Base-by-base conservation (phyloP, 805 yeast genomes). In the Lipomyces yamadae region DNA sequence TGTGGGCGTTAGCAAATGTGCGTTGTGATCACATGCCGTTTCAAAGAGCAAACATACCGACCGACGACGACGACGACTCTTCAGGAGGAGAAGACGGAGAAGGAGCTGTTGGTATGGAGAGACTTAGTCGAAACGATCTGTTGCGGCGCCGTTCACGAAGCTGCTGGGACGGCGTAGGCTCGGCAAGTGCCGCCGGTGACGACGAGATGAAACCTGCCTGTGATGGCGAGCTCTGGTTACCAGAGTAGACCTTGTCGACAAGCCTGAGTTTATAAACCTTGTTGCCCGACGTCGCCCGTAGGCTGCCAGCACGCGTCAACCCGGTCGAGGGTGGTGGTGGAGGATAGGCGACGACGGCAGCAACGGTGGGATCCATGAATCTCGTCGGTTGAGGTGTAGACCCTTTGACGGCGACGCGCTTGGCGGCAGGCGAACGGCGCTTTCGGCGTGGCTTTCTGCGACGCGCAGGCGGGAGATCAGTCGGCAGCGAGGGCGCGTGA, bases 271-370 rank as follows among this genome's bases (percentile, higher is more conserved):
- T 62, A 56, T 69, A 69, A 8, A 68, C 65, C 37, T 53, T 53
- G 48, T 57, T 58, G 33, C 71, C 72, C 4, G 65, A 33, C 5
- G 72, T 57, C n/a, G 72, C 72, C 3, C 72, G 64, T 32, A 61
- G 35, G 35, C 63, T 53, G 18, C 58, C 15, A 4, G 69, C 33
- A 29, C 67, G 69, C 54, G 58, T 54, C 52, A 63, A 37, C n/a
- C 50, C 60, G 6, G 65, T 15, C 42, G 34, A 11, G 52, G 60
- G 37, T 50, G 33, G 32, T 54, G 63, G 37, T 50, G 39, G 32
- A 45, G 63, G 56, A 56, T 60, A 50, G 52, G 58, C 54, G 56
- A 24, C 39, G n/a, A 18, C 58, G 56, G 45, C 39, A 33, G 39
- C 58, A 15, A 33, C 50, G 32, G 60, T 24, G 30, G 60, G 42